A percentile compares a stretch with the other conserved stretches of the same genome.
These are phyloP conservation scores for Microcos paniculata DNA, from an alignment of 345 rosid genomes.

Conservation along the genomic window DNA sequence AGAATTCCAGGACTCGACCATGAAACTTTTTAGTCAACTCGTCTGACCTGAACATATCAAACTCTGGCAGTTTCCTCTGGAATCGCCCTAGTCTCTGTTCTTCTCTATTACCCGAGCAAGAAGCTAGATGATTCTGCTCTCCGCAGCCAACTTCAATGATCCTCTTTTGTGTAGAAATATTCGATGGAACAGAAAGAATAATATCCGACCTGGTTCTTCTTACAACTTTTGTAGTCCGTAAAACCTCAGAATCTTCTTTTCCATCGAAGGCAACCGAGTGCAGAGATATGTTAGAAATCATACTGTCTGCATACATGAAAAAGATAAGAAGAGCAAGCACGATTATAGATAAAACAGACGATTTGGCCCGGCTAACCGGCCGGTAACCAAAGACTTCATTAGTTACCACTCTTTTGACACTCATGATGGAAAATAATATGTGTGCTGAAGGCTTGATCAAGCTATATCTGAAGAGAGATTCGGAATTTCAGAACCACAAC, in stretches of 20 bases:
- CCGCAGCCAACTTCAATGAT: not conserved
- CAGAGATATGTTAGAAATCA: constrained; percentile 22
- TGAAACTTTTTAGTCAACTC: constrained; percentile 48
- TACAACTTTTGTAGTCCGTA: not conserved
- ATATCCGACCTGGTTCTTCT: not conserved
- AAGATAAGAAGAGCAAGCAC: constrained; percentile 33
- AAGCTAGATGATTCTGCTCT: constrained; percentile 29
- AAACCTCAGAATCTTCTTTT: not conserved
- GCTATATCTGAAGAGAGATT: not conserved
- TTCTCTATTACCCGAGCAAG: constrained; percentile 45
- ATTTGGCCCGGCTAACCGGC: constrained; percentile 23
- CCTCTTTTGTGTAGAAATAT: not conserved
- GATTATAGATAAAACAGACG: constrained; percentile 19
- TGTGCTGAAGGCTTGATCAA: not conserved
- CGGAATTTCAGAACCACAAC: constrained; percentile 19
- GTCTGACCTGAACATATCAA: constrained; percentile 54
- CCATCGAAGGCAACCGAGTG: not conserved
- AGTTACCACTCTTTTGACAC: constrained; percentile 21
- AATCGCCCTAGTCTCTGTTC: constrained; percentile 53
- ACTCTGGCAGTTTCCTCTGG: constrained; percentile 33
- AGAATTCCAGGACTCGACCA: constrained; percentile 46
- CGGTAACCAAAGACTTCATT: constrained; percentile 20
- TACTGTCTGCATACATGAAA: constrained; percentile 37
- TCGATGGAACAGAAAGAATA: not conserved
- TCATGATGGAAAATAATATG: not conserved